Evolutionary conservation across 495 filamentous ascomycete genomes (phyloP).

Genomic region (Aspergillus conjunctus): DNA sequence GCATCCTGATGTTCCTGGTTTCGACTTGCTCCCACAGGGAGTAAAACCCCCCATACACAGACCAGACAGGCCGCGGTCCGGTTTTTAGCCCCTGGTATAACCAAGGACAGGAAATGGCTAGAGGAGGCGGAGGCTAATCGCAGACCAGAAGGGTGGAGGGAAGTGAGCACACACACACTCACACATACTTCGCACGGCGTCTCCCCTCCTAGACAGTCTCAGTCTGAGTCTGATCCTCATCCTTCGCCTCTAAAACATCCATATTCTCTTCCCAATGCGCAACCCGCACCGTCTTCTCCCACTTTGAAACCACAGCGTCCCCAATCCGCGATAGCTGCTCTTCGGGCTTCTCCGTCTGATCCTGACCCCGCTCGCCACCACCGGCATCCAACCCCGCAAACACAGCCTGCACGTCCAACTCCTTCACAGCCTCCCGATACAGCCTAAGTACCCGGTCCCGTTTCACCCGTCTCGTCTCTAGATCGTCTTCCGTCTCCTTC

Average conservation of each 20-base stretch:
- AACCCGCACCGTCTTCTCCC: slow-evolving; percentile 53
- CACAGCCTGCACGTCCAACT: slow-evolving; percentile 62
- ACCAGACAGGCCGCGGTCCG: too few species aligned
- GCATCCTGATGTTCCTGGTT: too few species aligned
- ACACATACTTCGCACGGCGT: neutral
- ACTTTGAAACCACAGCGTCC: slow-evolving; percentile 45
- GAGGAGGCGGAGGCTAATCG: too few species aligned
- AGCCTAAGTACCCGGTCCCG: slow-evolving; percentile 43
- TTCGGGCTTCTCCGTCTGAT: slow-evolving; percentile 34
- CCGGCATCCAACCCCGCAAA: slow-evolving; percentile 63
- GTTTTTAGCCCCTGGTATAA: too few species aligned
- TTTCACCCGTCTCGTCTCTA: slow-evolving; percentile 27
- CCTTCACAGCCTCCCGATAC: slow-evolving; percentile 55
- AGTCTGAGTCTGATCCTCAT: slow-evolving; percentile 21
- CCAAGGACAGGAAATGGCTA: too few species aligned
- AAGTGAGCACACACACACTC: neutral
- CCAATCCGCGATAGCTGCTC: slow-evolving; percentile 32
- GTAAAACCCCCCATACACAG: too few species aligned
- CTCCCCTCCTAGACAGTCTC: neutral
- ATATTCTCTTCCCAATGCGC: slow-evolving; percentile 49
- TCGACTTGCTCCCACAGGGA: too few species aligned
- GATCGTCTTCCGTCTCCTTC: slow-evolving; percentile 15
- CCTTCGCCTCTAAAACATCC: slow-evolving; percentile 45
- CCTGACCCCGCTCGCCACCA: slow-evolving; percentile 42
- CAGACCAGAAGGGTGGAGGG: too few species aligned